Evolutionary conservation across 768 basidiomycete genomes (phyloP), one percentile per base, ranked within the genome.

Genomic region (Tricholoma matsutake): DNA sequence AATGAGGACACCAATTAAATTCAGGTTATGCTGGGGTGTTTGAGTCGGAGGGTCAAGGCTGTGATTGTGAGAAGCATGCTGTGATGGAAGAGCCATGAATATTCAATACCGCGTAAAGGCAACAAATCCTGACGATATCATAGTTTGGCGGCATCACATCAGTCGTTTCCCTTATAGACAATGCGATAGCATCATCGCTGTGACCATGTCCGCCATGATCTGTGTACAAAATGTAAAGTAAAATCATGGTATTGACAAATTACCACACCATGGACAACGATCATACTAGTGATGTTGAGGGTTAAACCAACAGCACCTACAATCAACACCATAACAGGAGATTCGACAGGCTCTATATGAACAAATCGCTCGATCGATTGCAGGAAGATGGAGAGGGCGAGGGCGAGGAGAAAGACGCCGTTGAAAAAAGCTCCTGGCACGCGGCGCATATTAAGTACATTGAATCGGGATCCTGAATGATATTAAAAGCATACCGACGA

Each of bases 291-390:
- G 13, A 83, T 74, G 64, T 85, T 84, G 45, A 83, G 71, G 20
- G 60, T 71, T 58, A 84, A 71, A 11, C 83, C 82, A 39, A 82
- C 69, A 61, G 76, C 76, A 13, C 81, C 83, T 28, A 83, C 75
- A 56, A 82, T 79, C 37, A 84, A 72, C 6, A 84, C 73, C 66
- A 79, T 72, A 31, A 76, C 61, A 1, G 83, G 83, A 0, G 72
- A 72, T 18, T 79, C 69, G 13, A 85, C 73, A 11, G 62, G 67
- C 64, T 83, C 76, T 22, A 83, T 65, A 63, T 80, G 72, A 57
- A 84, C 72, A 64, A 85, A 85, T 22, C 83, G 76, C 67, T 84
- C 81, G 55, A 84, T 74, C 1, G 83, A 81, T 71, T 85, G 76
- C 4, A 68, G 63, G 31, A 81, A 77, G 49, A 85, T 83, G 35